Evolutionary conservation across 176 grass and related monocot genomes (phyloP), one percentile per base, ranked within the genome.

Genomic region (Metroxylon sagu): DNA sequence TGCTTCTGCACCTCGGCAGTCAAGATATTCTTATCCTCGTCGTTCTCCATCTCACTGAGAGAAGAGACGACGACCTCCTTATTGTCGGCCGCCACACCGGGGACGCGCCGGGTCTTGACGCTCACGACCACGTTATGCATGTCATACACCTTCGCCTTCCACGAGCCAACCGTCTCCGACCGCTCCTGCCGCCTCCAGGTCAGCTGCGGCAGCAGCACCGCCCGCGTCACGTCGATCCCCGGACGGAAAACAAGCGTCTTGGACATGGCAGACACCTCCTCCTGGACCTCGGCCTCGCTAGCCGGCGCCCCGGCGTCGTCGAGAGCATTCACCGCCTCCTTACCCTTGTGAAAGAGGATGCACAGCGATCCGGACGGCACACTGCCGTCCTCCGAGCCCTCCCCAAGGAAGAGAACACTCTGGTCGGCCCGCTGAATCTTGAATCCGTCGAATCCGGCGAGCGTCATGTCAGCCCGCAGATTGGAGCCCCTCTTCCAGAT

Each of bases 111-210:
- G 16, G 64, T 10, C 26, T 66, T 66, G 7, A 66, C 12, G 50
- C 64, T 53, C 15, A 66, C 15, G 16, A 66, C 18, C 5, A 53
- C 64, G 5, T 66, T 27, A 28, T 66, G 64, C 49, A 66, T 66
- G 26, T 66, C 64, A n/a, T 53, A 66, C 16, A 66, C 64, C 49
- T 53, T 66, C 16, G 64, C 49, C 18, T 66, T 66, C 64, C 64
- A 66, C 14, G 25, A 26, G 14, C 64, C 64, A 7, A 66, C 64
- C 25, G 29, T 31, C n/a, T 66, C 64, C 16, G 17, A 29, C 23
- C 50, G 26, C 49, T 66, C 64, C 48, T 66, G 23, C 50, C 64
- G 14, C 64, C 48, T 52, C 64, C 64, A 66, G 16, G 64, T 53
- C 49, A 53, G 15, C 25, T 53, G 64, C 50, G 64, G 49, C 14